Base-by-base conservation (phyloP, 2,329 filamentous ascomycete species). In the Ophiocordyceps camponoti-leonardi region DNA sequence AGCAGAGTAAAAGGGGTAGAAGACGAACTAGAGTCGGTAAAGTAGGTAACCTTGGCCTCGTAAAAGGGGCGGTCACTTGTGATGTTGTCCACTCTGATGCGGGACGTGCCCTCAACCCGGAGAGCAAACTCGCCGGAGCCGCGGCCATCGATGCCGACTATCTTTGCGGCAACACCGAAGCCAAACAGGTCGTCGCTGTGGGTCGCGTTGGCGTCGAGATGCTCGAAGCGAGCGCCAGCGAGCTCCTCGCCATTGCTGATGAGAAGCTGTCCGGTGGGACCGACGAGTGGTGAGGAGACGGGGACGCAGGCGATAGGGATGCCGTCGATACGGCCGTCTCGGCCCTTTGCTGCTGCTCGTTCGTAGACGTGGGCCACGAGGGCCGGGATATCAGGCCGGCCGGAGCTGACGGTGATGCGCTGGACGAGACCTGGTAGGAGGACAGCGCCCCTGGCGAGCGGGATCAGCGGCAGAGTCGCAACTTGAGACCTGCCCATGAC, bases 251-350 rank as follows among this genome's bases (percentile, higher is more conserved):
- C 75, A 56, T 79, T 72, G 45, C 82, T 76, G 46, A 93, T 74
- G 51, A 94, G 70, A 47, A 79, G 74, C 61, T 88, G 81, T 41
- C 87, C 87, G 56, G 86, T 79, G 26, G 73, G 71, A 47, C 79
- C 80, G 23, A 94, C 71, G 22, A 81, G 73, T 4, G 81, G 80
- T 44, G 86, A 92, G 51, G 72, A 81, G 49, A 95, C 70, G 19
- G 92, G 92, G 46, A 96, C 79, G 61, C 90, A 96, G 45, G 83
- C 86, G 52, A 96, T 80, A 10, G 84, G 80, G 53, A 94, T 78
- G 52, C 71, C 69, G 52, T 79, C 75, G 56, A 81, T 70, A 50
- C 74, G 69, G 52, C 78, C 71, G 50, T 72, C 74, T 26, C 78
- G 75, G 52, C 81, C 75, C 55, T 79, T 81, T 39, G 77, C 75